Evolutionary conservation across 2,329 filamentous ascomycete species (phyloP), one percentile per base, ranked within the genome.

Genomic region (Gremmenia infestans): DNA sequence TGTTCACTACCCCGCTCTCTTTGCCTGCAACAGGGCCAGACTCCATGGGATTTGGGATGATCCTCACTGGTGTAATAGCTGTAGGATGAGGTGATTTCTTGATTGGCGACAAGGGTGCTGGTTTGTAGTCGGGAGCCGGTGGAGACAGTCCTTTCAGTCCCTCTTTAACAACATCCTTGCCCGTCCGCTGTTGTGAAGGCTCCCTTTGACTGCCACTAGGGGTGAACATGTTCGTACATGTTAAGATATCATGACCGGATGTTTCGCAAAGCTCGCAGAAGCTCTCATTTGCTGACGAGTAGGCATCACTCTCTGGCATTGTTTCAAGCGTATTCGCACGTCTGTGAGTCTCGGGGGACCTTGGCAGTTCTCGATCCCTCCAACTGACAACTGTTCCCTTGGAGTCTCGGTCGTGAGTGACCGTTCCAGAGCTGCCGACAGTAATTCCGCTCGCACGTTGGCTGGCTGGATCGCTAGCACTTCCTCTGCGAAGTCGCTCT

Each of bases 251-350:
- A 69, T 97, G 93, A 15, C 93, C 92, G 48, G 83, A 81, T 36
- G 89, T 89, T 75, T 97, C 92, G 74, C 93, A 97, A 60, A 97
- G 94, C 74, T 97, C 94, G 73, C 93, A 97, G 53, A 69, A 69
- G 50, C 63, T 85, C 69, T 91, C 89, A 40, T 87, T 89, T 22
- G 83, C 81, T 28, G 81, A 83, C 39, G 87, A 89, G 71, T 87
- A 81, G 14, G 79, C 78, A 64, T 88, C 87, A 67, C 82, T 88
- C 71, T 88, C 87, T 43, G 78, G 79, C 85, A 88, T 88, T 5
- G 84, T 83, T 57, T 87, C 85, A 12, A 89, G 74, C 2, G 81
- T 83, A 53, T 76, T 73, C 55, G 72, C 74, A 57, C 81, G 80
- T 61, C 68, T 65, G 62, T 74, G 71, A 46, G 56, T 61, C 55